A percentile compares a stretch with the other conserved stretches of the same genome.
Evolutionary conservation across 2,329 filamentous ascomycete species (phyloP).

Genomic region (Arthrobotrys megalospora): DNA sequence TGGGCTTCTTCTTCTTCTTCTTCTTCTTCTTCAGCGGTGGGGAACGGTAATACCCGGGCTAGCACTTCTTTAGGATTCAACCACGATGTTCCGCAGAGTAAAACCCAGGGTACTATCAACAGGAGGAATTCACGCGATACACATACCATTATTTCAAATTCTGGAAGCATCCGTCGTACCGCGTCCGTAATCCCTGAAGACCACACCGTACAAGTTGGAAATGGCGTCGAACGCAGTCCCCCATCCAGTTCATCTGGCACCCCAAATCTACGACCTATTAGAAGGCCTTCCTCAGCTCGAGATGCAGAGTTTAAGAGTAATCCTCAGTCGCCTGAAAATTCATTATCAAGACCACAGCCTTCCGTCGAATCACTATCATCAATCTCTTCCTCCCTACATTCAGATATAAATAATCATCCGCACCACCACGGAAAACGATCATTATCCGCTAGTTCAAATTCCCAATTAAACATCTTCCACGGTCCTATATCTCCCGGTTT

Average conservation of each 20-base stretch:
- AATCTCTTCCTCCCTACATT: conserved; percentile 42
- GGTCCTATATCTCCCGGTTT: conserved; percentile 23
- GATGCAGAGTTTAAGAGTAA: conserved; percentile 28
- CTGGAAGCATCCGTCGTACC: conserved; percentile 25
- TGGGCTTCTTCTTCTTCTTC: neutral
- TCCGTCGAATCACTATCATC: conserved; percentile 56
- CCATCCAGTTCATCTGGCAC: conserved; percentile 35
- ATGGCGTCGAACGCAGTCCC: neutral
- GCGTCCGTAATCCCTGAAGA: conserved; percentile 52
- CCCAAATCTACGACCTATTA: conserved; percentile 8
- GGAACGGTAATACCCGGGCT: conserved; percentile 21
- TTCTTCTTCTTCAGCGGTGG: neutral
- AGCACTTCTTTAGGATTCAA: conserved; percentile 48
- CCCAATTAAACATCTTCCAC: conserved; percentile 33
- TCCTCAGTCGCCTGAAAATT: conserved; percentile 34
- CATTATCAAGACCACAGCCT: conserved; percentile 34
- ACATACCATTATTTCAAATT: conserved; percentile 11
- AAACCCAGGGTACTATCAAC: neutral
- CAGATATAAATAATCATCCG: conserved; percentile 30
- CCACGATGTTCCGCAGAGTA: conserved; percentile 23
- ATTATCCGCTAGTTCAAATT: conserved; percentile 32
- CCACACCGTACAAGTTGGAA: conserved; percentile 9
- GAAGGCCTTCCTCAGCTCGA: conserved; percentile 29
- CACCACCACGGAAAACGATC: conserved; percentile 42
- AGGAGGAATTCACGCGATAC: conserved; percentile 48